phyloP scores from a whole-genome alignment of 768 basidiomycete species.

The Tremella fuciformis region DNA sequence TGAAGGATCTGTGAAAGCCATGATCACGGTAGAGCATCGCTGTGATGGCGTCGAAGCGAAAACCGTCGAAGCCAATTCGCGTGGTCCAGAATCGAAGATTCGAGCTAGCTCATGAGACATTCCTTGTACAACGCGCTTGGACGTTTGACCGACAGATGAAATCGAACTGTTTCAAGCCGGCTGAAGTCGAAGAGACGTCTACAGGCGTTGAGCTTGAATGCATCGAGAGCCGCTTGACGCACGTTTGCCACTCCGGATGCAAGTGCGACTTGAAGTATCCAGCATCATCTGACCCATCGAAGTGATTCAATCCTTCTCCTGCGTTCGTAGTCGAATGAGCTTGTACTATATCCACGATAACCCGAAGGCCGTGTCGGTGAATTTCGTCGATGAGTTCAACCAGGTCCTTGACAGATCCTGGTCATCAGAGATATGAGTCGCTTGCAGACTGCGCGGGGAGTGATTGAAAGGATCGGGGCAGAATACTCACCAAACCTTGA shows the following conservation, averaged over 20 bases:
- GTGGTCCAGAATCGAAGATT: conserved; percentile 1
- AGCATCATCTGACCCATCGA: not conserved
- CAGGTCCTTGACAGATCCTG: not conserved
- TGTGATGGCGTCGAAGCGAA: conserved; percentile 1
- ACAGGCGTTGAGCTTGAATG: not conserved
- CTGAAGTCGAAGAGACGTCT: not conserved
- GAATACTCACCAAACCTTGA: not conserved
- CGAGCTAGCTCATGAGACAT: not conserved
- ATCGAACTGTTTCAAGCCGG: not conserved
- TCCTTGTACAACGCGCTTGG: not conserved
- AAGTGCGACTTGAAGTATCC: conserved; percentile 4
- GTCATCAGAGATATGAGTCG: not conserved
- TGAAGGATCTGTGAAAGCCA: conserved; percentile 2
- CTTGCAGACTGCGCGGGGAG: not conserved
- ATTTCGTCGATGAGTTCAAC: not conserved
- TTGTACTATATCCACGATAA: conserved; percentile 1
- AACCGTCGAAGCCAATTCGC: not conserved
- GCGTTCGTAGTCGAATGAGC: not conserved
- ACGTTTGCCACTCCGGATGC: conserved; percentile 6
- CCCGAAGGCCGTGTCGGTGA: not conserved
- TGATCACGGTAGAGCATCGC: conserved; percentile 3
- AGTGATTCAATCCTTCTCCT: not conserved
- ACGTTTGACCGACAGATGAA: not conserved
- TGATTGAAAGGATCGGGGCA: too few relatives aligned
- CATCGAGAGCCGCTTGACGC: not conserved